Evolutionary conservation across 129 eudicot species (phyloP).

Genomic region (Lonicera japonica): DNA sequence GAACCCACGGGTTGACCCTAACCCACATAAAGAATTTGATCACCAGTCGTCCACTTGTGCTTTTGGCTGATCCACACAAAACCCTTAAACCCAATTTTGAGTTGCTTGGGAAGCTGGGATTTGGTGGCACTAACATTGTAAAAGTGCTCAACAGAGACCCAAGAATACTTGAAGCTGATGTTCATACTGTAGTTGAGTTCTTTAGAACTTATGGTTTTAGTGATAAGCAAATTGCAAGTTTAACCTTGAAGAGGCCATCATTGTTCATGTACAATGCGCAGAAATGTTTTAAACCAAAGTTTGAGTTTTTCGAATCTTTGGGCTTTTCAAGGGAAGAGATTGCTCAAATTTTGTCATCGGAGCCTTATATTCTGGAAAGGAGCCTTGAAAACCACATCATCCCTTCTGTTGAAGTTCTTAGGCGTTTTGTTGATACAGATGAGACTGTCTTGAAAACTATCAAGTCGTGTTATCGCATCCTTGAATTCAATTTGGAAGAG

Average conservation of each 20-base stretch:
- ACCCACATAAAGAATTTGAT: not conserved
- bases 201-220: slow-evolving; percentile 8
- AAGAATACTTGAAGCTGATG: not conserved
- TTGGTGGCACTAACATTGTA: not conserved
- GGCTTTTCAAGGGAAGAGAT: not conserved
- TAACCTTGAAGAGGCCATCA: not conserved
- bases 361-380: not conserved
- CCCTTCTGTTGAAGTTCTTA: slow-evolving; percentile 3
- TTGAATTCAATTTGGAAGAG: not conserved
- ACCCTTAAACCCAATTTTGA: slow-evolving; percentile 13
- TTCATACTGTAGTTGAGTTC: not conserved
- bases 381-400: slow-evolving; percentile 4
- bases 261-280: not conserved
- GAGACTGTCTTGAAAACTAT: slow-evolving; percentile 3
- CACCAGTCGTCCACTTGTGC: not conserved
- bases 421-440: not conserved
- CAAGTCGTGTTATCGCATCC: not conserved
- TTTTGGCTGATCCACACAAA: slow-evolving; percentile 5
- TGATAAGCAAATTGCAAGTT: not conserved
- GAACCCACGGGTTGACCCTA: slow-evolving; percentile 1
- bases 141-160: not conserved
- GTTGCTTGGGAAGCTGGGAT: not conserved
- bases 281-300: slow-evolving; percentile 2
- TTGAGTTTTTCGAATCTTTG: slow-evolving; percentile 1
- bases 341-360: not conserved